phyloP scores from a whole-genome alignment of 345 rosid genomes.

The Nasturtium officinale region DNA sequence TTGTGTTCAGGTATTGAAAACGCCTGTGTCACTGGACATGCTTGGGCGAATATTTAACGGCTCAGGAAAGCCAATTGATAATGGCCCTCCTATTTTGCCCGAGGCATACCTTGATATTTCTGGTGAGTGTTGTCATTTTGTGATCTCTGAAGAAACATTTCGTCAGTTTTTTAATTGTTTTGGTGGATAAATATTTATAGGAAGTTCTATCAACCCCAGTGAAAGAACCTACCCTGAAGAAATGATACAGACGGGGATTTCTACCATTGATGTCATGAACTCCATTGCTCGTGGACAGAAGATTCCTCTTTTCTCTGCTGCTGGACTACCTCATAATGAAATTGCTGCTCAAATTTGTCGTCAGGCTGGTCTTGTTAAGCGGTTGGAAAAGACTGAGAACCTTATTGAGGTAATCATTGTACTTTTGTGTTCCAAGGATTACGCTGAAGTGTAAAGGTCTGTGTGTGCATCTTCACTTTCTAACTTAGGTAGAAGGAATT shows the following conservation, averaged over 20 bases:
- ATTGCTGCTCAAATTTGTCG: conserved; percentile 99
- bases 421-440: not conserved
- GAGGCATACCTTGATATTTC: conserved; percentile 98
- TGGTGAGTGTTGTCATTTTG: conserved; percentile 49
- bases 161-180: not conserved
- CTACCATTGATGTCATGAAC: conserved; percentile 99
- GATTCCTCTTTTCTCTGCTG: conserved; percentile 99
- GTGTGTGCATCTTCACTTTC: conserved; percentile 9
- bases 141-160: not conserved
- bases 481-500: not conserved
- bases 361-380: conserved; percentile 97
- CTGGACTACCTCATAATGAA: conserved; percentile 99
- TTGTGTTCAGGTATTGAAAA: conserved; percentile 77
- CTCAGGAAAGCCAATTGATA: conserved; percentile 98
- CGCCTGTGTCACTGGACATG: conserved; percentile 97
- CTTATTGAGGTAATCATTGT: conserved; percentile 64
- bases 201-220: conserved; percentile 98
- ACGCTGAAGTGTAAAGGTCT: not conserved
- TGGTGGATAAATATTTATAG: conserved; percentile 41
- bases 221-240: conserved; percentile 99
- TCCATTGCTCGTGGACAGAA: conserved; percentile 99
- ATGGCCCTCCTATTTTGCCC: conserved; percentile 95
- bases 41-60: conserved; percentile 99
- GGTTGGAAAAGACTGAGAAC: conserved; percentile 84
- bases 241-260: conserved; percentile 98